A percentile compares a stretch with the other conserved stretches of the same genome.
Evolutionary conservation across 352 stramenopile genomes (phyloP).

Genomic region (Saprolegnia diclina): DNA sequence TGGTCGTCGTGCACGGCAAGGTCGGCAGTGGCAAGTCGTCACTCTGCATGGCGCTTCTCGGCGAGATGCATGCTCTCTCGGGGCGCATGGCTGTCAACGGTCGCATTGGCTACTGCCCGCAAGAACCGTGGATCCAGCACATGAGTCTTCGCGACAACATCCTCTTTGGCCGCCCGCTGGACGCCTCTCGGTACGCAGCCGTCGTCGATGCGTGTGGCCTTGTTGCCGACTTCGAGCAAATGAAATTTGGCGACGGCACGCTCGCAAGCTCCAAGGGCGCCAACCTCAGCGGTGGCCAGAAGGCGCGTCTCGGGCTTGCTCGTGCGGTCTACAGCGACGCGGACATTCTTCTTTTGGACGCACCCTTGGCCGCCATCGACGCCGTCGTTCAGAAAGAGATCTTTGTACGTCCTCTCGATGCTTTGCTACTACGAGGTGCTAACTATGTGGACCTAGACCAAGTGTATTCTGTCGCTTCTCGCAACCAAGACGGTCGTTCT

Average conservation of each 20-base stretch:
- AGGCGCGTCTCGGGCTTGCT: conserved; percentile 49
- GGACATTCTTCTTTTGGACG: conserved; percentile 49
- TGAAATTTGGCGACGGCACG: conserved; percentile 38
- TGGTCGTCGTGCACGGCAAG: conserved; percentile 45
- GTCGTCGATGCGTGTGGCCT: conserved; percentile 58
- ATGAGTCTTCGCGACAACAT: conserved; percentile 96
- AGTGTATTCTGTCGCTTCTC: conserved; percentile 49
- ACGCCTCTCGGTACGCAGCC: conserved; percentile 54
- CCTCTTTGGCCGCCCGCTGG: conserved; percentile 86
- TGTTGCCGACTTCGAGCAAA: conserved; percentile 39
- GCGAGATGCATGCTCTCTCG: conserved; percentile 38
- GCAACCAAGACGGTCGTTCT: conserved; percentile 48
- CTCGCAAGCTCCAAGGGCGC: conserved; percentile 44
- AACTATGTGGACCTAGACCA: conserved; percentile 20
- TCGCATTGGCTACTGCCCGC: conserved; percentile 76
- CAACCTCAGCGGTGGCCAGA: conserved; percentile 53
- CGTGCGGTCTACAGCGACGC: conserved; percentile 51
- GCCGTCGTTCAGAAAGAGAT: conserved; percentile 54
- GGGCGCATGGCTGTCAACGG: conserved; percentile 39
- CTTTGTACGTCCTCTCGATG: conserved; percentile 27
- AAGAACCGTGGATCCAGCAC: conserved; percentile 95
- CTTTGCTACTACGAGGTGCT: background rate
- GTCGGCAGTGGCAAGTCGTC: conserved; percentile 61
- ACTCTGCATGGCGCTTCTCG: conserved; percentile 46
- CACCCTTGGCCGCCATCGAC: conserved; percentile 49